phyloP scores from a whole-genome alignment of 169 alveolate genomes.

The Eimeria praecox region DNA sequence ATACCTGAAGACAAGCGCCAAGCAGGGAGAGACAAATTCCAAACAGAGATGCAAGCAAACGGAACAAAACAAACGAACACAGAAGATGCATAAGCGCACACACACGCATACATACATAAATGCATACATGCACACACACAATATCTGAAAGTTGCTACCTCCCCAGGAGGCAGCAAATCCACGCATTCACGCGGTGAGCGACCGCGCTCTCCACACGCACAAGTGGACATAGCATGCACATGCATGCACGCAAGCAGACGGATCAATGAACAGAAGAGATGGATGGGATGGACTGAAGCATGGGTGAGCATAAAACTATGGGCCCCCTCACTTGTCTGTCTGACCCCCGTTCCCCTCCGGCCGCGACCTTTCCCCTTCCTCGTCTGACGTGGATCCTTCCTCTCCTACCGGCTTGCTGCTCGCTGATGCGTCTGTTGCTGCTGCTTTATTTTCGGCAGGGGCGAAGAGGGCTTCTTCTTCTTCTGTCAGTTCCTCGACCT shows the following conservation, averaged over 20 bases:
- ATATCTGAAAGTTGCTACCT: not conserved
- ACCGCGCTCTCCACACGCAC: not conserved
- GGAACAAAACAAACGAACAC: slow-evolving; percentile 3
- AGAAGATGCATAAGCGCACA: not conserved
- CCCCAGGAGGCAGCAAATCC: not conserved
- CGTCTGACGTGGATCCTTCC: slow-evolving; percentile 78
- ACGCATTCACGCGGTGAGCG: not conserved
- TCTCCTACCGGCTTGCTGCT: slow-evolving; percentile 45
- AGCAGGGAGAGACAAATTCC: not conserved
- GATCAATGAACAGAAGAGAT: not conserved
- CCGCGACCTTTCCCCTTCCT: slow-evolving; percentile 84
- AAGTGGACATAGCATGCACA: not conserved
- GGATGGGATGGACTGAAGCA: too few species aligned
- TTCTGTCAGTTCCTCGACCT: slow-evolving; percentile 86
- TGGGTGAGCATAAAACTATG: not conserved
- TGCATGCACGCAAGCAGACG: not conserved
- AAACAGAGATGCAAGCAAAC: not conserved
- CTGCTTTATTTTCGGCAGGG: slow-evolving; percentile 8
- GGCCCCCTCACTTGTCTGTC: slow-evolving; percentile 90
- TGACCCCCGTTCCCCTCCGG: slow-evolving; percentile 94
- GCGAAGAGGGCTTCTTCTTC: slow-evolving; percentile 77
- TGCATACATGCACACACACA: not conserved
- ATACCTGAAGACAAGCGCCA: slow-evolving; percentile 60
- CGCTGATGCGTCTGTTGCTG: not conserved
- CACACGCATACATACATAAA: too few species aligned